A percentile compares a stretch with the other conserved stretches of the same genome.
Evolutionary conservation across 805 yeast genomes (phyloP).

Genomic region (Sungouiozyma ichnusensis): DNA sequence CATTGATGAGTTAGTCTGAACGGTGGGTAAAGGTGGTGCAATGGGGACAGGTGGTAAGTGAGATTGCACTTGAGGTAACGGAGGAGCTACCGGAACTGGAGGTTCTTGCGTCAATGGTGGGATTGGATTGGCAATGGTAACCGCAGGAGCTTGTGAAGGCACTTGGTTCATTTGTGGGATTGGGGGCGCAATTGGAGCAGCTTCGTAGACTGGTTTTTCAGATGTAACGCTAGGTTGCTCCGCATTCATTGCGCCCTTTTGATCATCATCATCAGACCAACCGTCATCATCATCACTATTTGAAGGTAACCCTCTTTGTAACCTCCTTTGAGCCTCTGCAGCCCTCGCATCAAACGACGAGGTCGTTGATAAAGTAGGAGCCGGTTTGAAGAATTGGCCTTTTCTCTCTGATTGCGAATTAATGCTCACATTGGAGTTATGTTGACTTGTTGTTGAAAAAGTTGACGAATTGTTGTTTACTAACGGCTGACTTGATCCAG

Average conservation of each 20-base stretch:
- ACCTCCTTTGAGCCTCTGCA: constrained; percentile 54
- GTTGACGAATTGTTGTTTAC: neutral
- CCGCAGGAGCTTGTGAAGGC: constrained; percentile 6
- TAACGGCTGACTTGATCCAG: neutral
- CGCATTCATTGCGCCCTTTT: constrained; percentile 22
- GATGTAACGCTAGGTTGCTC: too few species aligned
- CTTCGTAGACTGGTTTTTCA: constrained; percentile 6
- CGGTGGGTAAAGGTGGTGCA: constrained; percentile 6
- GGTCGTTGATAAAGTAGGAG: constrained; percentile 14
- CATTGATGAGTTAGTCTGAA: neutral
- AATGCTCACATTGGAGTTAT: neutral
- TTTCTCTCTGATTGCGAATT: constrained; percentile 16
- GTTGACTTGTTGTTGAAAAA: neutral
- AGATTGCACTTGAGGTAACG: constrained; percentile 26
- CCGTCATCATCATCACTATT: constrained; percentile 28
- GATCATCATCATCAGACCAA: constrained; percentile 30
- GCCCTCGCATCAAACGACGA: constrained; percentile 42
- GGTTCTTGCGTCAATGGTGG: constrained; percentile 24
- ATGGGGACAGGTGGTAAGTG: constrained; percentile 3
- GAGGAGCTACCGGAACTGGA: constrained; percentile 35
- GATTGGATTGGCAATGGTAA: constrained; percentile 27
- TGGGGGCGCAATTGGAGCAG: constrained; percentile 16
- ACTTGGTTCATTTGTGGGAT: constrained; percentile 7
- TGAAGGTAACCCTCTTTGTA: constrained; percentile 44
- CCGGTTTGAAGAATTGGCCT: constrained; percentile 46